A percentile compares a stretch with the other conserved stretches of the same genome.
Conservation (phyloP, 306 rosid genomes). For the Corylus avellana region DNA sequence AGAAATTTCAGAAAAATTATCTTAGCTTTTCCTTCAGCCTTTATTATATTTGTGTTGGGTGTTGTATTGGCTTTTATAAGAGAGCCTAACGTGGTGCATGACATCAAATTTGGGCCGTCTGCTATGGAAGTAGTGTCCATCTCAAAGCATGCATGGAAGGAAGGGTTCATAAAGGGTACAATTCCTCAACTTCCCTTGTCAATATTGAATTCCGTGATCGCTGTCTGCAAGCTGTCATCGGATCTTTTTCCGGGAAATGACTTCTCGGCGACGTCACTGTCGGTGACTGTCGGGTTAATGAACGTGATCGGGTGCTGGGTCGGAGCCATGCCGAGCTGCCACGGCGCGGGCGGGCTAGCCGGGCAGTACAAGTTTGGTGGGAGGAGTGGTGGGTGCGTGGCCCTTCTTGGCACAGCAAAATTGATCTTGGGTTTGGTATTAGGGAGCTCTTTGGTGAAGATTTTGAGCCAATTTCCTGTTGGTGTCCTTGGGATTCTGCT, state of each 20-base stretch:
- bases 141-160: slow-evolving; percentile 58
- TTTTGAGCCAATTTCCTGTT: slow-evolving; percentile 59
- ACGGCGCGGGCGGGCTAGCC: slow-evolving; percentile 83
- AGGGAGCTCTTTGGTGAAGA: slow-evolving; percentile 57
- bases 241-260: slow-evolving; percentile 68
- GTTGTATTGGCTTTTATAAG: slow-evolving; percentile 56
- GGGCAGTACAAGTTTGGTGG: slow-evolving; percentile 91
- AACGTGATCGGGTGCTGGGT: slow-evolving; percentile 79
- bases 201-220: slow-evolving; percentile 71
- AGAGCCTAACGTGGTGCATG: slow-evolving; percentile 53
- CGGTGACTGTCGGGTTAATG: slow-evolving; percentile 81
- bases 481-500: slow-evolving; percentile 68
- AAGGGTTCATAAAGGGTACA: slow-evolving; percentile 74
- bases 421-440: slow-evolving; percentile 56
- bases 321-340: slow-evolving; percentile 81
- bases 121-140: slow-evolving; percentile 46
- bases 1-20: slow-evolving; percentile 33
- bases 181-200: slow-evolving; percentile 80
- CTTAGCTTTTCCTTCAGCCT: slow-evolving; percentile 66
- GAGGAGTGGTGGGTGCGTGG: slow-evolving; percentile 84
- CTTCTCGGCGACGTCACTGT: slow-evolving; percentile 63
- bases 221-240: slow-evolving; percentile 59
- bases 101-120: slow-evolving; percentile 67
- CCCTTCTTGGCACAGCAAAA: slow-evolving; percentile 65
- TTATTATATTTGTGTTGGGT: slow-evolving; percentile 58